Evolutionary conservation across 345 rosid genomes (phyloP).

Genomic region (Ailanthus altissimus): DNA sequence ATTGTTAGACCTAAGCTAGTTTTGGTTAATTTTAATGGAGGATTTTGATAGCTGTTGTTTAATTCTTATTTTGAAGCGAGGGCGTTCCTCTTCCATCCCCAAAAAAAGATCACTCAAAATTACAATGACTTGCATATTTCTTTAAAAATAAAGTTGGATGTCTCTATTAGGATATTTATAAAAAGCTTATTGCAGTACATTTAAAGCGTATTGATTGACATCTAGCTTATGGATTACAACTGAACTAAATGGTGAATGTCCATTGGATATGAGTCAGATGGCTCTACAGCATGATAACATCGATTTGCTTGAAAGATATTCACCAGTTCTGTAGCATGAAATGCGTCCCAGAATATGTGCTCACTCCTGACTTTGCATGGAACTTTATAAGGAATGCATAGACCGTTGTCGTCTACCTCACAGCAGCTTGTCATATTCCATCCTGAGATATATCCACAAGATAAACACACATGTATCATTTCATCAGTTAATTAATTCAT

Average conservation of each 20-base stretch:
- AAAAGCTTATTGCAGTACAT: not conserved
- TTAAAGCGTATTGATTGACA: not conserved
- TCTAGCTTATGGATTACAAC: not conserved
- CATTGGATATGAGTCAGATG: constrained; percentile 32
- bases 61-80: too few species aligned
- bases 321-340: constrained; percentile 45
- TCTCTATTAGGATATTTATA: not conserved
- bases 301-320: constrained; percentile 23
- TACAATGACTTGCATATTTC: not conserved
- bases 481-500: too few species aligned
- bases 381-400: constrained; percentile 30
- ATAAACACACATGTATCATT: not conserved
- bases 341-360: constrained; percentile 43
- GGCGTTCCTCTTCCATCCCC: too few species aligned
- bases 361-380: constrained; percentile 33
- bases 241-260: constrained; percentile 31
- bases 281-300: constrained; percentile 27
- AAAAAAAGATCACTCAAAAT: too few species aligned
- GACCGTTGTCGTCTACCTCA: constrained; percentile 29
- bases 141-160: too few species aligned
- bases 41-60: too few species aligned
- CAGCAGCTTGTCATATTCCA: constrained; percentile 29
- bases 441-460: constrained; percentile 1
- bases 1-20: too few species aligned
- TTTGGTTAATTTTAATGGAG: too few species aligned